A percentile compares a stretch with the other conserved stretches of the same genome.
phyloP scores from a whole-genome alignment of 2,329 filamentous ascomycete genomes.

The Epichloe gansuensis region DNA sequence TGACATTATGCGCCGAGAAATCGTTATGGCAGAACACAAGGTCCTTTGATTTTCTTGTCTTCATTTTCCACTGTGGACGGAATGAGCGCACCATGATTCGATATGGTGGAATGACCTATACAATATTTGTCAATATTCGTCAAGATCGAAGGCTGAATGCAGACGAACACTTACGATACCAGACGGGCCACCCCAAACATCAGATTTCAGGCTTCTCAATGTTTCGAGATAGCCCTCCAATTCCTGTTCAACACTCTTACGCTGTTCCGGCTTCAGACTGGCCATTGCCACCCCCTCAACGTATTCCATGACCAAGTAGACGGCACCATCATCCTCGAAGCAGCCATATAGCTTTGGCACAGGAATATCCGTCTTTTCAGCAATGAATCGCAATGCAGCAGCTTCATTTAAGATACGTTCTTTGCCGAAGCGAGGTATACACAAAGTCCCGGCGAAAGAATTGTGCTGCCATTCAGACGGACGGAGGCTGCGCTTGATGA shows the following conservation, averaged over 20 bases:
- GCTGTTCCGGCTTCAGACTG: not conserved
- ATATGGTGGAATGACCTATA: conserved; percentile 9
- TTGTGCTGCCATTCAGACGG: conserved; percentile 6
- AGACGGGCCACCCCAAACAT: conserved; percentile 9
- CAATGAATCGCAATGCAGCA: conserved; percentile 7
- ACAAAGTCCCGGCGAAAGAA: conserved; percentile 1
- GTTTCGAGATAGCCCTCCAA: conserved; percentile 6
- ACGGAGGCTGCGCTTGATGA: conserved; percentile 7
- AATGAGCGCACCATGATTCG: conserved; percentile 5
- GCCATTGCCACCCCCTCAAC: conserved; percentile 5
- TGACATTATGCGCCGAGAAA: too few species aligned
- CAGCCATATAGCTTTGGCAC: conserved; percentile 10
- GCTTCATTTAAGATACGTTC: conserved; percentile 12
- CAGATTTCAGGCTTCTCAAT: conserved; percentile 7
- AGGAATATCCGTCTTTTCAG: conserved; percentile 10
- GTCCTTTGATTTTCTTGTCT: conserved; percentile 6
- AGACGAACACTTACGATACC: conserved; percentile 5
- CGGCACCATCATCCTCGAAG: conserved; percentile 7
- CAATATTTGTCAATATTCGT: not conserved
- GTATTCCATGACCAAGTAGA: conserved; percentile 4
- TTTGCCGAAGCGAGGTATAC: conserved; percentile 6
- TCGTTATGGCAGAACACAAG: not conserved
- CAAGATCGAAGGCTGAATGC: too few species aligned
- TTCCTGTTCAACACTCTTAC: conserved; percentile 7
- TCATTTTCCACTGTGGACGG: conserved; percentile 8